Conservation (phyloP, 345 rosid genomes). For the Brassica carinata region DNA sequence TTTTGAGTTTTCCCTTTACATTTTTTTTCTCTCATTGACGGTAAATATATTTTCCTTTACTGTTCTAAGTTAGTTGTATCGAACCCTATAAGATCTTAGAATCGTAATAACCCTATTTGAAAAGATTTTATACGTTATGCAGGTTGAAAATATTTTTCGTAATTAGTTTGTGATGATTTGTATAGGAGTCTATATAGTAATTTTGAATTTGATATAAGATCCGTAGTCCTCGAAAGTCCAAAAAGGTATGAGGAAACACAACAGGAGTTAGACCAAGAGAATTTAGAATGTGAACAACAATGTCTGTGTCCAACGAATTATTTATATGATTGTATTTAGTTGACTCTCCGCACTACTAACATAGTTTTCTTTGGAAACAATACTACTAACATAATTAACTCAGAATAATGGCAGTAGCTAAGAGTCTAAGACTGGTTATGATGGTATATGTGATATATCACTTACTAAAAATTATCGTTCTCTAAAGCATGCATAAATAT, state of each 20-base stretch:
- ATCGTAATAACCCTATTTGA: not conserved
- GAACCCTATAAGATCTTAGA: too few species aligned
- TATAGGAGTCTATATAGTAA: not conserved
- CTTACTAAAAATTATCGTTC: too few species aligned
- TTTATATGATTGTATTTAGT: not conserved
- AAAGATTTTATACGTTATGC: not conserved
- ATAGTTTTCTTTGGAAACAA: too few species aligned
- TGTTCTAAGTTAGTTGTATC: not conserved
- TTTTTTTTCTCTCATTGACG: not conserved
- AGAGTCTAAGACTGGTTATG: not conserved
- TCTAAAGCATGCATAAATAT: too few species aligned
- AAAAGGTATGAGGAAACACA: slow-evolving; percentile 5
- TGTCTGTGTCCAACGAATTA: not conserved
- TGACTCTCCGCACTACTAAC: not conserved
- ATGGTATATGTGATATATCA: too few species aligned
- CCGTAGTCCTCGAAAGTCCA: not conserved
- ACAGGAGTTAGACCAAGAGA: not conserved
- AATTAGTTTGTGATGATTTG: not conserved
- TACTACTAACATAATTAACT: too few species aligned
- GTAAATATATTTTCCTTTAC: not conserved
- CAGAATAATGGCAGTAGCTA: not conserved
- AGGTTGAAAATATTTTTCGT: not conserved
- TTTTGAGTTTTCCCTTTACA: not conserved
- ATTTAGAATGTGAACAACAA: not conserved
- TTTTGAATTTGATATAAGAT: not conserved